Evolutionary conservation across 176 grass and related monocot genomes (phyloP).

Genomic region (Stipa capillata): DNA sequence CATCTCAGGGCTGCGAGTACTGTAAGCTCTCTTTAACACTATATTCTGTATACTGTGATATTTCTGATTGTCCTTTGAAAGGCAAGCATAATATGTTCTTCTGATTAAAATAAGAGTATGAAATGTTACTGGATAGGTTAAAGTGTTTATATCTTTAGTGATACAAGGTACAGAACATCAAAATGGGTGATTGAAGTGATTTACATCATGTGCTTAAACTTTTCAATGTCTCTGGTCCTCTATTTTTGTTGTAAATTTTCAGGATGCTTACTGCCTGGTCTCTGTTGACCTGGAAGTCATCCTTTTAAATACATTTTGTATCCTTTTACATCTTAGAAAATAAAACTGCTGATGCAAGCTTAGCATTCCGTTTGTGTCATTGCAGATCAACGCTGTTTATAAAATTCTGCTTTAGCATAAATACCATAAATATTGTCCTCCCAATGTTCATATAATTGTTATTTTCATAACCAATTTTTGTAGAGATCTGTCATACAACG

Average conservation of each 20-base stretch:
- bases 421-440: not conserved
- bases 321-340: not conserved
- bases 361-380: not conserved
- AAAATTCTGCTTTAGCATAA: not conserved
- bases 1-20: conserved; percentile 57
- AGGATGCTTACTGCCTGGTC: not conserved
- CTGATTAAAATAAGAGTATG: not conserved
- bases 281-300: not conserved
- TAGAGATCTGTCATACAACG: conserved; percentile 92
- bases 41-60: not conserved
- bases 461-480: not conserved
- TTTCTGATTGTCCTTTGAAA: conserved; percentile 1
- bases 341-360: not conserved
- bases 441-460: not conserved
- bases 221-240: not conserved
- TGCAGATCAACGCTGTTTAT: not conserved
- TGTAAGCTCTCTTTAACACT: conserved; percentile 52
- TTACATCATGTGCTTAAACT: conserved; percentile 1
- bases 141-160: not conserved
- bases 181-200: not conserved
- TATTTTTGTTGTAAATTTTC: conserved; percentile 1
- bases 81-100: not conserved
- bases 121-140: not conserved
- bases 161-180: not conserved
- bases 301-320: not conserved